A percentile compares a stretch with the other conserved stretches of the same genome.
Conservation (phyloP, 140 eudicot species). For the Senecio squalidus region DNA sequence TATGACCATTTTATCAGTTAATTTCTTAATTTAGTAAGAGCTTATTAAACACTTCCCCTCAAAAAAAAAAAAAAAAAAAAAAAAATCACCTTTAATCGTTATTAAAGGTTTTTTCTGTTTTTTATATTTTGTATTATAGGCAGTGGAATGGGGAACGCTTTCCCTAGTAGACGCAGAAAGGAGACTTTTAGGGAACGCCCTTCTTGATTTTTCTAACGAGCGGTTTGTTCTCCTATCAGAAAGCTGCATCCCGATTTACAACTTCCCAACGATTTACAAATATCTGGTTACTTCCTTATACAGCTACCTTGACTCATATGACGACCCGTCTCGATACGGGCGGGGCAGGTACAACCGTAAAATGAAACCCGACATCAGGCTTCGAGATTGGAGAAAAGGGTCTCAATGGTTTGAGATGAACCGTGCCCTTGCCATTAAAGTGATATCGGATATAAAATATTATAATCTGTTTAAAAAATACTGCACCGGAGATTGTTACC, state of each 20-base stretch:
- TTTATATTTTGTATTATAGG: conserved; percentile 25
- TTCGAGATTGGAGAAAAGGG: conserved; percentile 83
- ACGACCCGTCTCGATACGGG: conserved; percentile 65
- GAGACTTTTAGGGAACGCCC: conserved; percentile 75
- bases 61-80: no score
- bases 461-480: conserved; percentile 58
- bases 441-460: conserved; percentile 65
- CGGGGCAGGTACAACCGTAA: conserved; percentile 71
- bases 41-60: no score
- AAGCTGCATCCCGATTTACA: conserved; percentile 87
- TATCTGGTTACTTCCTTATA: conserved; percentile 53
- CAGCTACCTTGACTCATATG: conserved; percentile 73
- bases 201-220: conserved; percentile 86
- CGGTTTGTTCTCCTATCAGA: conserved; percentile 84
- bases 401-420: conserved; percentile 86
- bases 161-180: conserved; percentile 77
- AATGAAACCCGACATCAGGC: conserved; percentile 59
- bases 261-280: conserved; percentile 60
- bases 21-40: no score
- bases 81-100: no score
- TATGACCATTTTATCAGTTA: no score
- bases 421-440: conserved; percentile 46
- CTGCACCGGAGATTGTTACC: conserved; percentile 68
- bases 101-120: not conserved
- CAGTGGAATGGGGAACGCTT: conserved; percentile 67